Conservation (phyloP, 1,284 basidiomycete species). For the Apiotrichum montevideense region DNA sequence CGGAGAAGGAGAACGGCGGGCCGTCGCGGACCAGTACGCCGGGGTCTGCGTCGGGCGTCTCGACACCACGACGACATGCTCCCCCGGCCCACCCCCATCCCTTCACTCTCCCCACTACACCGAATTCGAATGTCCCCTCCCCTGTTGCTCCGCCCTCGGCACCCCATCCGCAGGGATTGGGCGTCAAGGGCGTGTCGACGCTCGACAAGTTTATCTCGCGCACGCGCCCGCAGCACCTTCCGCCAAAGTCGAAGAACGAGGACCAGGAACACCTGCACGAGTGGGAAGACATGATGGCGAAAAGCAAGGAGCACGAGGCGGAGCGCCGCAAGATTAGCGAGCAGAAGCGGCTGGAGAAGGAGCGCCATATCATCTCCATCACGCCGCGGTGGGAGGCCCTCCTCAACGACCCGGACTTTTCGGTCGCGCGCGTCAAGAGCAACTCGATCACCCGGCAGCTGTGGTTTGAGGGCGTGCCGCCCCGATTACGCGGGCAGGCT, state of each 20-base stretch:
- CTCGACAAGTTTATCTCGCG: slow-evolving; percentile 49
- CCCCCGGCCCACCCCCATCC: slow-evolving; percentile 43
- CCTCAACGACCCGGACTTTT: slow-evolving; percentile 27
- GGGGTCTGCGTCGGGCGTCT: slow-evolving; percentile 6
- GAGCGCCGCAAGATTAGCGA: slow-evolving; percentile 26
- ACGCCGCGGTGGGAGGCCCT: slow-evolving; percentile 41
- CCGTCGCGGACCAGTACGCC: not conserved
- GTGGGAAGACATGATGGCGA: slow-evolving; percentile 84
- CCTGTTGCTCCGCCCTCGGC: not conserved
- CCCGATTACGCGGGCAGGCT: slow-evolving; percentile 72
- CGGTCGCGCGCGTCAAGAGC: slow-evolving; percentile 18
- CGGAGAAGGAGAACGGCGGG: not conserved
- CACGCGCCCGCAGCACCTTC: slow-evolving; percentile 67
- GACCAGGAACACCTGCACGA: slow-evolving; percentile 77
- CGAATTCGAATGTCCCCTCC: not conserved
- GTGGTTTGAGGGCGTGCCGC: slow-evolving; percentile 91
- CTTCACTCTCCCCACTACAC: slow-evolving; percentile 29
- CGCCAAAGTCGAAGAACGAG: slow-evolving; percentile 73
- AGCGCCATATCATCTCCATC: slow-evolving; percentile 27
- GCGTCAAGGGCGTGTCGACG: slow-evolving; percentile 34
- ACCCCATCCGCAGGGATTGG: slow-evolving; percentile 16
- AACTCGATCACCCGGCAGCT: slow-evolving; percentile 58
- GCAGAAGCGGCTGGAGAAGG: slow-evolving; percentile 27
- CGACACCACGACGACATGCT: slow-evolving; percentile 28
- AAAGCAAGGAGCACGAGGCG: slow-evolving; percentile 33